A percentile compares a stretch with the other conserved stretches of the same genome.
Evolutionary conservation across 2,329 filamentous ascomycete species (phyloP).

Genomic region (Fusarium nelsonii): DNA sequence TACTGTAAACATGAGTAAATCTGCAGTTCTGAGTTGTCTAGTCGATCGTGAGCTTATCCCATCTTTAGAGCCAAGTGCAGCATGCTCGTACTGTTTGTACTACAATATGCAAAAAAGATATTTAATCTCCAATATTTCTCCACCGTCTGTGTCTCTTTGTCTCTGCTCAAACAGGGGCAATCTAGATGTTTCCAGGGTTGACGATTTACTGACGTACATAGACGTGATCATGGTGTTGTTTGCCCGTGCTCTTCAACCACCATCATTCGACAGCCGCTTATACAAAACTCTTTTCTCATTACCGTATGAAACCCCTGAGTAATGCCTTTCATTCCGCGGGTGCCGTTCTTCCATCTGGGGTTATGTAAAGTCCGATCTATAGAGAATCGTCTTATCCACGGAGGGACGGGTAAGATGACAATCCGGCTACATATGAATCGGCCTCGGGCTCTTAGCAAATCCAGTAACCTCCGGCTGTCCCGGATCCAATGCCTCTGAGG

Average conservation of each 20-base stretch:
- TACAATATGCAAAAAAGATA: constrained; percentile 11
- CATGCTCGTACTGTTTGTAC: constrained; percentile 3
- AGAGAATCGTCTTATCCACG: neutral
- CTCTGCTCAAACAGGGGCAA: constrained; percentile 5
- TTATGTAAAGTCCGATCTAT: constrained; percentile 1
- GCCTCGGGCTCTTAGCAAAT: constrained; percentile 1
- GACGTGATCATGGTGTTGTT: constrained; percentile 44
- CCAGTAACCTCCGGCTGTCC: constrained; percentile 24
- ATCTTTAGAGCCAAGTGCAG: neutral
- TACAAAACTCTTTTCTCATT: constrained; percentile 5
- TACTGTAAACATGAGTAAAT: neutral
- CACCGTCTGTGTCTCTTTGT: constrained; percentile 3
- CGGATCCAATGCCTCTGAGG: neutral
- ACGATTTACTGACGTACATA: constrained; percentile 9
- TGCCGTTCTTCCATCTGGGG: neutral
- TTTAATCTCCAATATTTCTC: neutral
- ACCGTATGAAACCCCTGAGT: constrained; percentile 5
- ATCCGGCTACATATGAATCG: constrained; percentile 2
- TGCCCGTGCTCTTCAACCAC: constrained; percentile 26
- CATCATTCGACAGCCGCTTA: constrained; percentile 32
- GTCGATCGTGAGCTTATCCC: constrained; percentile 6
- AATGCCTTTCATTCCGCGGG: neutral
- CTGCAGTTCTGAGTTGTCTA: neutral
- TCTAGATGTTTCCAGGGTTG: neutral
- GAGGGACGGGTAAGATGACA: constrained; percentile 21